Evolutionary conservation across 805 yeast species (phyloP), one percentile per base, ranked within the genome.

Genomic region (Starmerella bombicola): DNA sequence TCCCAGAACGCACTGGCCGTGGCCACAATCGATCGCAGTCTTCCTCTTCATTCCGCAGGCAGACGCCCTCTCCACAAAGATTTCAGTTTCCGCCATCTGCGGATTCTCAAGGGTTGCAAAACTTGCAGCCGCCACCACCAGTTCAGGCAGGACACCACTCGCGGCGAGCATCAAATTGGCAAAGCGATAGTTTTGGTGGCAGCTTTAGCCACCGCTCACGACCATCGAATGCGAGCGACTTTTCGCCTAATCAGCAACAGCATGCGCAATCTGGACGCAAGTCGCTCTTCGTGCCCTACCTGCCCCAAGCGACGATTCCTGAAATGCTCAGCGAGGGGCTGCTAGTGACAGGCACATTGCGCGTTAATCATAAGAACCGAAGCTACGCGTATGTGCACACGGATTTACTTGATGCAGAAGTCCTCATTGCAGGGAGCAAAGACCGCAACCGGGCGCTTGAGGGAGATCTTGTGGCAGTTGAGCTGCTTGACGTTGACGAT

Each of bases 381-480:
- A 84, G 95, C 1, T 97, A 91, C 63, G 98, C 98, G 0, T 91
- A 93, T 63, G 97, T 91, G n/a, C 76, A 95, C 5, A 88, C 97
- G 1, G 96, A 86, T 59, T 71, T 86, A 24, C 70, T 91, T 48
- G 98, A 91, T 61, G 93, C 98, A 0, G 98, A 91, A 61, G 84
- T 91, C 46, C 91, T 85, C 57, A 91, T 91, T 50, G 91, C 97
- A 66, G 98, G 98, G 9, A 86, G 97, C 9, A 91, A 91, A 60
- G 98, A 91, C 62, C 80, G 98, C 60, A 91, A 91, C 62, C 77
- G 98, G 59, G 97, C 98, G 2, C 66, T 91, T 40, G 98, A 91
- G 62, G 95, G 96, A 42, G 98, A 91, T 59, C 65, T 84, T 38
- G 98, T 91, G 30, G 98, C 98, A 0, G 86, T 91, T 18, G 98